These are phyloP conservation scores for Halenospora varia DNA, from an alignment of 495 filamentous ascomycete species.

Conservation along the genomic window DNA sequence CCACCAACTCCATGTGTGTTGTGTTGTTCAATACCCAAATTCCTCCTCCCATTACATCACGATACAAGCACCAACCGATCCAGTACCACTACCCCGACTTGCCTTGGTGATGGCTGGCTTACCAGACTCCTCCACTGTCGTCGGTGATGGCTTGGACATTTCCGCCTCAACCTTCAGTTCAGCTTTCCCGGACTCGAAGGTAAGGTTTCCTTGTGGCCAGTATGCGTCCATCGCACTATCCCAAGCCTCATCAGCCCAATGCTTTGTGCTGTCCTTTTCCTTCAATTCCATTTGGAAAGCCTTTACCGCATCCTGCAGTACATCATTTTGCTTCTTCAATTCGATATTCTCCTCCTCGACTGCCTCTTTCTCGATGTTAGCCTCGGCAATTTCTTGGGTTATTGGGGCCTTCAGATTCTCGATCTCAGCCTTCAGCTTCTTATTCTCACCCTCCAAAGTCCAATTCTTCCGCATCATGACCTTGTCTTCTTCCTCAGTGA, in stretches of 20 bases:
- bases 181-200: not conserved
- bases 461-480: not conserved
- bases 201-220: not conserved
- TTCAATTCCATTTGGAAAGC: not conserved
- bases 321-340: not conserved
- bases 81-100: not conserved
- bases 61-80: constrained; percentile 2
- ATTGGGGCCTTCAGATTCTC: not conserved
- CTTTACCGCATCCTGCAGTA: not conserved
- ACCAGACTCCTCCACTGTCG: not conserved
- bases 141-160: not conserved
- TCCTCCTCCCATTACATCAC: constrained; percentile 1
- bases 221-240: not conserved
- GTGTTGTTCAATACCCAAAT: not conserved
- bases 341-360: not conserved
- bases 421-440: not conserved
- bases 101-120: not conserved
- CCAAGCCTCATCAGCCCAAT: not conserved
- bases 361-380: not conserved
- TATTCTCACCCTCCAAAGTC: not conserved
- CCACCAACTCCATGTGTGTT: too few species aligned
- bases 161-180: not conserved
- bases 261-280: not conserved
- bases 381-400: not conserved
- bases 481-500: not conserved